A percentile compares a stretch with the other conserved stretches of the same genome.
Conservation (phyloP, 768 basidiomycete species). For the Agrocybe praecox region DNA sequence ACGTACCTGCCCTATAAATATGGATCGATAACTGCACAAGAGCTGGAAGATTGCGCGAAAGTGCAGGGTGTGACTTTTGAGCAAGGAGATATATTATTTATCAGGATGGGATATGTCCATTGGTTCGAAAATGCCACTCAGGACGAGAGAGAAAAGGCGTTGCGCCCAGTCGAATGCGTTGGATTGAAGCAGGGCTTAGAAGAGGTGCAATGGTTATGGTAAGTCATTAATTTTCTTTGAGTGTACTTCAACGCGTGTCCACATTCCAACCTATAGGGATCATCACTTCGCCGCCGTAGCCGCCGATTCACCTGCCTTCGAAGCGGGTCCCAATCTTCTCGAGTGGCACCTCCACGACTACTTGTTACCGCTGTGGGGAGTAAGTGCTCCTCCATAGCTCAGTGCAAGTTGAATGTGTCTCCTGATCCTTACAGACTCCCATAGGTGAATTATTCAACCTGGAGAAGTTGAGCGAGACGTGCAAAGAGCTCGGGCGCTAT, state of each 20-base stretch:
- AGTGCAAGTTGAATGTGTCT: too few species aligned
- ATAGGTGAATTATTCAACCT: constrained; percentile 28
- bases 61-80: constrained; percentile 20
- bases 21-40: constrained; percentile 20
- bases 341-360: constrained; percentile 27
- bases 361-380: constrained; percentile 25
- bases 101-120: constrained; percentile 23
- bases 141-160: constrained; percentile 12
- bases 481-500: constrained; percentile 21
- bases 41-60: constrained; percentile 20
- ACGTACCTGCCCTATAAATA: constrained; percentile 13
- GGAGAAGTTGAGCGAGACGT: constrained; percentile 23
- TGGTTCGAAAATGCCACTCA: constrained; percentile 23
- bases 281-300: constrained; percentile 28
- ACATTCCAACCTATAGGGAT: constrained; percentile 13
- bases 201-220: constrained; percentile 27
- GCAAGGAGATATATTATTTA: constrained; percentile 25
- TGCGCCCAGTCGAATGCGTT: neutral
- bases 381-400: constrained; percentile 9
- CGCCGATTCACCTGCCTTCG: constrained; percentile 24
- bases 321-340: constrained; percentile 19
- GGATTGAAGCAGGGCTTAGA: constrained; percentile 20
- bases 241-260: too few species aligned
- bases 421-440: constrained; percentile 18
- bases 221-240: neutral